Evolutionary conservation across 2,329 filamentous ascomycete species (phyloP), one percentile per base, ranked within the genome.

Genomic region (Calonectria leucothoes): DNA sequence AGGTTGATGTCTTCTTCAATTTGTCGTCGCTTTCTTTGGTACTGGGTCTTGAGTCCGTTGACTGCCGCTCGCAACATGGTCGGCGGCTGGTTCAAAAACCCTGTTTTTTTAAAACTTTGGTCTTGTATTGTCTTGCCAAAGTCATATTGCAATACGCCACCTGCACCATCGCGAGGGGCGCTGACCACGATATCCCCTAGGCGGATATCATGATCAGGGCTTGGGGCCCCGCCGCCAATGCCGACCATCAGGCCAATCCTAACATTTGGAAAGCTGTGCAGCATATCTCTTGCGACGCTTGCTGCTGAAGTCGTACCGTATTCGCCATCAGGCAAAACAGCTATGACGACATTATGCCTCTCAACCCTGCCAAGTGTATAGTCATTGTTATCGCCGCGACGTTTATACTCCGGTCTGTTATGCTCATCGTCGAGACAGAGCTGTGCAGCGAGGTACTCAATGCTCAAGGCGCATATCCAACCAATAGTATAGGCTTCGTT

Each of bases 211-310:
- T 14, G 15, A 12, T 15, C 37, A 5, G 17, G 6, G 20, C 20
- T 42, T 6, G 37, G 37, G 17, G 37, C 37, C 17, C 37, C 17
- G 4, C 37, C 6, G 20, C 37, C 37, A 42, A 42, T 42, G 8
- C 37, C 17, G 37, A 42, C 15, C 37, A 5, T 42, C 20, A 42
- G 20, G 2, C 37, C 5, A 2, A 42, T 20, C 20, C 37, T 20
- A 17, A 42, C 20, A 20, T 45, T 29, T 0, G 52, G 39, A 37
- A 69, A 61, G 15, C 12, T 69, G 6, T 27, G n/a, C 7, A 81
- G 51, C 77, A 85, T 82, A 29, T 81, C 68, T 7, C 35, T 74
- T 0, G 78, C 82, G 0, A 82, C 82, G 3, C 7, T 76, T 0
- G 82, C 79, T 0, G 66, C 77, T 14, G 37, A 69, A 6, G 57